Conservation (phyloP, 1,139 yeast species). For the Geotrichum siamense region DNA sequence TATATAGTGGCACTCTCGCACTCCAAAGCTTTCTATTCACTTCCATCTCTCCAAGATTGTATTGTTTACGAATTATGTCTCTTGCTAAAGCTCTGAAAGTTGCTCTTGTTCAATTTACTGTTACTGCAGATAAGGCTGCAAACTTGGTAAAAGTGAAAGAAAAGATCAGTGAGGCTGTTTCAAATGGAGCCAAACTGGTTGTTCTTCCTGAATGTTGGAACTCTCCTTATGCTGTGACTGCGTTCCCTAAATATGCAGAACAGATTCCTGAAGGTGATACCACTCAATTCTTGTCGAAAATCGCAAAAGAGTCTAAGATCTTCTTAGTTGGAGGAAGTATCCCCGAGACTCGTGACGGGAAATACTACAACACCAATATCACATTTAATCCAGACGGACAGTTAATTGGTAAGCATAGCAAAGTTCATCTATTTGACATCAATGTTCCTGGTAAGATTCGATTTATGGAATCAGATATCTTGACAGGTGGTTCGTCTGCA, state of each 20-base stretch:
- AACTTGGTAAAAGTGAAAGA: constrained; percentile 51
- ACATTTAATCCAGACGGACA: constrained; percentile 66
- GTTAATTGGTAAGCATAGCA: constrained; percentile 77
- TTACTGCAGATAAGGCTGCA: constrained; percentile 61
- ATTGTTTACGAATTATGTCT: constrained; percentile 13
- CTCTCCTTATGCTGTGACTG: constrained; percentile 85
- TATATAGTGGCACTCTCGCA: no score
- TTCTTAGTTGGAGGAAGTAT: constrained; percentile 84
- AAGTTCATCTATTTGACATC: constrained; percentile 83
- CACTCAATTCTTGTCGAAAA: constrained; percentile 48
- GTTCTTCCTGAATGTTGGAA: constrained; percentile 90
- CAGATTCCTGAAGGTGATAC: constrained; percentile 62
- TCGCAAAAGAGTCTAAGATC: constrained; percentile 57
- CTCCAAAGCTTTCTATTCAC: no score
- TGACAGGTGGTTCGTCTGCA: constrained; percentile 72
- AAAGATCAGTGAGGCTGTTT: constrained; percentile 49
- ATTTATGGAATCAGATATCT: constrained; percentile 70
- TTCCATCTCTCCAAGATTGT: no score
- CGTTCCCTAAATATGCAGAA: constrained; percentile 83
- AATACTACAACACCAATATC: constrained; percentile 70
- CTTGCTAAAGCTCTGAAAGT: constrained; percentile 43
- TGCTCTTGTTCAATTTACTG: constrained; percentile 71
- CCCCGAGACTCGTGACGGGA: constrained; percentile 60
- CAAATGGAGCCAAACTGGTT: constrained; percentile 42
- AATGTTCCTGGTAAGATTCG: constrained; percentile 85